Evolutionary conservation across 306 rosid species (phyloP), one percentile per base, ranked within the genome.

Genomic region (Hippophae tibetana): DNA sequence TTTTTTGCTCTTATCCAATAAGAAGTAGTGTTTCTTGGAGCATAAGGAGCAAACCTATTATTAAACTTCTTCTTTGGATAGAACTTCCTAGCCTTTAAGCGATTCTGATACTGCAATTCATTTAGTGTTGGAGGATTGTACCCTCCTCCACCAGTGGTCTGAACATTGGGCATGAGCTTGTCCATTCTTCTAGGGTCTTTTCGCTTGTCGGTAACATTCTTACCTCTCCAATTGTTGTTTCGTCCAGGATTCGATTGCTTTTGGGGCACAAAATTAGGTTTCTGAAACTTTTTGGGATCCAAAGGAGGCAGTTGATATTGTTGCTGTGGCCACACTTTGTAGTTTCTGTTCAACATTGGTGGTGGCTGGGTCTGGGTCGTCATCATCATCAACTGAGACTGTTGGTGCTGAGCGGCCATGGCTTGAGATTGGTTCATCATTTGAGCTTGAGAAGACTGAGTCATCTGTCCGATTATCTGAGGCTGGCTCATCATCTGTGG

Each of bases 41-140:
- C 89, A 1, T 64, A 79, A 3, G 89, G 89, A 5, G 78, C 79
- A 12, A 84, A 84, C 38, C 90, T 69, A 45, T 61, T 66, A 40
- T 81, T 58, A 54, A 52, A 61, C 6, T 55, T 83, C 73, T 69
- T 72, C 68, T 69, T 83, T 1, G 63, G 60, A 55, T 76, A 56
- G 41, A 79, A 74, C 13, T 80, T 65, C 3, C 85, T 75, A 5
- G 64, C 61, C 45, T 79, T 79, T 51, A 62, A 42, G n/a, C 73
- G 80, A 47, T 84, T 76, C 46, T 75, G 90, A 43, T 79, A 71
- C 62, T 81, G 82, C 67, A 79, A 67, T 60, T 81, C 92, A n/a
- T 79, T 69, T 52, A 75, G 74, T 49, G 81, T 72, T 31, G 81
- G 79, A 18, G 87, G 83, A 50, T 74, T 77, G 51, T 78, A 78